Conservation (phyloP, 2,329 filamentous ascomycete species). For the Arthrinium puccinioides region DNA sequence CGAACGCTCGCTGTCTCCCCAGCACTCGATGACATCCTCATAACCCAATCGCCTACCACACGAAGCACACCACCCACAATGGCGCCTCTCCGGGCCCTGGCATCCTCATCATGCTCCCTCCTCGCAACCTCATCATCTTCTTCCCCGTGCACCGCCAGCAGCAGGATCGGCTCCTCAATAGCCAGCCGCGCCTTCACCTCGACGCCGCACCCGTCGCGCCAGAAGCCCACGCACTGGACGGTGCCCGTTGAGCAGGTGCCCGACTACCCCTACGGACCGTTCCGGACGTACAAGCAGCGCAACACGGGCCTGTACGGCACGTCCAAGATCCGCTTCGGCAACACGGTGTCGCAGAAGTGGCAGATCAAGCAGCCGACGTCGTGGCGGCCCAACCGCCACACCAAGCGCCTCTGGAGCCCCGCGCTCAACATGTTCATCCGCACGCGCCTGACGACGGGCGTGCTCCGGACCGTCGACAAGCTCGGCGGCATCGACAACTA, state of each 20-base stretch:
- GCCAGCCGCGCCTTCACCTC: slow-evolving; percentile 15
- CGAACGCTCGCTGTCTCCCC: too few relatives aligned
- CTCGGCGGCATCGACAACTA: slow-evolving; percentile 89
- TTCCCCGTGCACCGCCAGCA: not conserved
- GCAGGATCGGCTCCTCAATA: slow-evolving; percentile 2
- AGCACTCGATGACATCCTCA: too few relatives aligned
- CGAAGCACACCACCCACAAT: slow-evolving; percentile 2
- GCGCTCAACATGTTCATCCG: slow-evolving; percentile 56
- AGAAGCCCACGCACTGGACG: slow-evolving; percentile 28
- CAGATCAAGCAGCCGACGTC: slow-evolving; percentile 63
- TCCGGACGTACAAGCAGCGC: slow-evolving; percentile 69
- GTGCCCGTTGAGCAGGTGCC: slow-evolving; percentile 38
- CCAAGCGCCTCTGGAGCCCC: slow-evolving; percentile 59
- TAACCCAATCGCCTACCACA: too few relatives aligned
- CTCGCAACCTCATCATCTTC: not conserved
- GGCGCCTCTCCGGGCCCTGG: slow-evolving; percentile 3
- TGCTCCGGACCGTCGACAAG: slow-evolving; percentile 70
- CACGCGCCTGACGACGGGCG: slow-evolving; percentile 61
- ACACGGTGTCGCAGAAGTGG: slow-evolving; percentile 63
- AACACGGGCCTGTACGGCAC: slow-evolving; percentile 68
- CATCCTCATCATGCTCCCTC: slow-evolving; percentile 5
- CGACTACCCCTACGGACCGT: slow-evolving; percentile 66
- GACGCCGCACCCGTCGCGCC: slow-evolving; percentile 10
- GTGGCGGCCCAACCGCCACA: slow-evolving; percentile 70
- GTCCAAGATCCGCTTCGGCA: slow-evolving; percentile 68